Base-by-base conservation (phyloP, 78 protist species). In the Speleostelium caveatum region DNA sequence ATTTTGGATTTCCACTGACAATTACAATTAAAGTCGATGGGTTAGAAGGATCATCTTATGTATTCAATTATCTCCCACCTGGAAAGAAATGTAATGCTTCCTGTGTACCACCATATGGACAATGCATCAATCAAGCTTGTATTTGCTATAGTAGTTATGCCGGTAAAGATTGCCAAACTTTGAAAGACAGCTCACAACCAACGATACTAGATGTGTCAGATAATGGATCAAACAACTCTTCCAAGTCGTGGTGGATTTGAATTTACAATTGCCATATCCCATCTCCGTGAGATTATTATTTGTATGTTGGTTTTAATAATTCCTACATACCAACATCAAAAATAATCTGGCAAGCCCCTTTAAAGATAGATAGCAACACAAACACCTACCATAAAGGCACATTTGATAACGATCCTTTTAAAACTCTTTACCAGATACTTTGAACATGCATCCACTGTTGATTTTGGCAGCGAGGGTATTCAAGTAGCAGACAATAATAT, bases 391-490 rank as follows among this genome's bases (percentile, higher is more conserved):
- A 38, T 36, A 26, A 45, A 28, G 91, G 79, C 8, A 26, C 10
- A 10, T 83, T 83, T 63, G 26, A 30, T 6, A 69, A 28, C 22
- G 72, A 83, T 16, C n/a, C 78, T 41, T 1, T 30, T 83, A 28
- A 53, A 69, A 60, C 66, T 83, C 35, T 22, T 26, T 1, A 21
- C 59, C 16, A 62, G 51, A 1, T 39, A 56, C 22, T 69, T 58
- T 51, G 2, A 19, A 6, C 12, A 53, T 17, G 21, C 51, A 59
- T 22, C 8, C 1, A 3, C 42, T 5, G 32, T 83, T 0, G 35
- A 59, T n/a, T 83, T 83, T 71, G 91, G 79, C 0, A 58, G 59
- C 0, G 73, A 83, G n/a, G 3, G 49, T 19, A 42, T 83, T 16
- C 38, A 24, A 32, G 59, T 83, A 65, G 51, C 74, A 0, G 61